Evolutionary conservation across 345 rosid genomes (phyloP), one percentile per base, ranked within the genome.

Genomic region (Litchi chinensis): DNA sequence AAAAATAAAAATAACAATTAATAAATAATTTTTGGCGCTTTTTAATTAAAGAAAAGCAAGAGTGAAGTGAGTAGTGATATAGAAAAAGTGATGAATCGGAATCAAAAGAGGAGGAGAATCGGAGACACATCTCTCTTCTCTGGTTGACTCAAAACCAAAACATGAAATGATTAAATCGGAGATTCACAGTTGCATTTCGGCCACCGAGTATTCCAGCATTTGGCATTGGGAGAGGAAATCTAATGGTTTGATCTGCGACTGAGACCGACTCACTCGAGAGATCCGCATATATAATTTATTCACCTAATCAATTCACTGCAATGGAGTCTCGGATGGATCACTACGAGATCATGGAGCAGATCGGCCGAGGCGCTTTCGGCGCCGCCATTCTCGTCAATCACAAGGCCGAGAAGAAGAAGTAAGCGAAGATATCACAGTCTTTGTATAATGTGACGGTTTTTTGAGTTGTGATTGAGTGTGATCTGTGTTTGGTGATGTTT

Each of bases 291-390:
- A 32, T 32, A 32, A 32, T 32, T 32, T 32, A 32, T 32, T 32
- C 37, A 11, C 52, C 52, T 46, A 46, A 46, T 46, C 12, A 7
- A 11, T 46, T 46, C 12, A 11, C 8, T 46, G 52, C 60, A 71
- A 90, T 94, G 95, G 97, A 94, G 89, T 96, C 99, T 43, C 88
- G 97, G 50, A 96, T 96, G 99, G 99, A 96, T 91, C 97, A 90
- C 77, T 96, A 96, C 64, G 99, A 96, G 92, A 89, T 96, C 86
- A 96, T 96, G 98, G 99, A 94, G 80, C 99, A 94, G 93, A 94
- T 96, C 88, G 99, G 98, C 10, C 92, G 99, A 37, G 99, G 99
- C 2, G 99, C 99, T 1, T 96, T 96, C 56, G 99, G 99, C 28
- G 97, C 97, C 13, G 99, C 99, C 62, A 96, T 96, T 89, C 91